Evolutionary conservation across 2,329 filamentous ascomycete species (phyloP).

Genomic region (Botryotinia globosa): DNA sequence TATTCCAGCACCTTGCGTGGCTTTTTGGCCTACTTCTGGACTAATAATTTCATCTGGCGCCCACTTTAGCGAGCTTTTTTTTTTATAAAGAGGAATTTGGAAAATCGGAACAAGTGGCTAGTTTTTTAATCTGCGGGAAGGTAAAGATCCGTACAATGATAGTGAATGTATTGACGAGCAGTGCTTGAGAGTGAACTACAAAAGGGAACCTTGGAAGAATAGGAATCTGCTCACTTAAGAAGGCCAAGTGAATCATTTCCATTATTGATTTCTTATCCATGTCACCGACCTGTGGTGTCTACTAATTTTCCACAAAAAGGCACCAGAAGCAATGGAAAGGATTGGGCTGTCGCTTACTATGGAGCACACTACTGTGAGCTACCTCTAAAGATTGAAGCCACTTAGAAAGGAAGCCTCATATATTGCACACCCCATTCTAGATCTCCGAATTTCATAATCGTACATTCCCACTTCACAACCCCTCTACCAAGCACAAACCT

Average conservation of each 20-base stretch:
- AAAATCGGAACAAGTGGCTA: not conserved
- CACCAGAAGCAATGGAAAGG: too few species aligned
- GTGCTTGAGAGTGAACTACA: not conserved
- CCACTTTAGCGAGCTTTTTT: not conserved
- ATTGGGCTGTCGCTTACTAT: too few species aligned
- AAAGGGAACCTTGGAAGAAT: not conserved
- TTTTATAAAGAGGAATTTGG: not conserved
- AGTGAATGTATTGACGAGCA: not conserved
- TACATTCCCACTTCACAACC: not conserved
- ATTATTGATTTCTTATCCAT: not conserved
- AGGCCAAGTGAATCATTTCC: fast-evolving
- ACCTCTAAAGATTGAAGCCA: not conserved
- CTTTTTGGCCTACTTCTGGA: not conserved
- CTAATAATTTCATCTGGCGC: not conserved
- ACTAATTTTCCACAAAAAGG: not conserved
- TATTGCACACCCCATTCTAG: too few species aligned
- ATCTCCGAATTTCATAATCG: too few species aligned
- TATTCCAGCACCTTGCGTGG: not conserved
- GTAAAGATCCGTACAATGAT: not conserved
- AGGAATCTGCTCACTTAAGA: not conserved
- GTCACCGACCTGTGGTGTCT: not conserved
- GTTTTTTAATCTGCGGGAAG: not conserved
- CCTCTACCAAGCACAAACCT: constrained; percentile 27
- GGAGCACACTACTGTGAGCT: too few species aligned
- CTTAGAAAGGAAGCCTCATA: not conserved